Percentiles rank a stretch among this genome's conserved stretches.
These are phyloP conservation scores for Metroxylon sagu DNA, from an alignment of 176 grass and related monocot genomes.

Conservation along the genomic window DNA sequence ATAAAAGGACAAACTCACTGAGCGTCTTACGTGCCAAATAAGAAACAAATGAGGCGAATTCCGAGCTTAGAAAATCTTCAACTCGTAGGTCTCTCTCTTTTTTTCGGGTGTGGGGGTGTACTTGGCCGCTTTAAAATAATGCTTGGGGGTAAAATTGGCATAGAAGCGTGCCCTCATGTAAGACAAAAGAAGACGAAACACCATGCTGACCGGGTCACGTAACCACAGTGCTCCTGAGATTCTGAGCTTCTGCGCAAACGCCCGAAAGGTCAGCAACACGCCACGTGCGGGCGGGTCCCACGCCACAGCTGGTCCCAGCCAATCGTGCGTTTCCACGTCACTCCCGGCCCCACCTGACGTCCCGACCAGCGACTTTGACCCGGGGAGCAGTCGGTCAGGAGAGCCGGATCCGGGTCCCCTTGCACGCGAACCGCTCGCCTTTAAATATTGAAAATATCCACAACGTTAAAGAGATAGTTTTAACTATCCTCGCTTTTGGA, in stretches of 20 bases:
- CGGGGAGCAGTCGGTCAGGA: conserved; percentile 24
- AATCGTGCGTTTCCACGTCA: conserved; percentile 29
- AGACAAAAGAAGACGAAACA: neutral
- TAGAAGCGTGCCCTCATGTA: neutral
- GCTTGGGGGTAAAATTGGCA: neutral
- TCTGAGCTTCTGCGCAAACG: neutral
- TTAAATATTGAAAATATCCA: too few species aligned
- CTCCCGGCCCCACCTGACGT: conserved; percentile 7
- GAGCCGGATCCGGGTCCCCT: conserved; percentile 65
- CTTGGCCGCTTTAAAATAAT: too few species aligned
- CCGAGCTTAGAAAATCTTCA: too few species aligned
- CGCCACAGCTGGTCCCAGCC: neutral
- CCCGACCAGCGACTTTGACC: conserved; percentile 37
- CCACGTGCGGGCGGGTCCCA: neutral
- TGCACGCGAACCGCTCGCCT: conserved; percentile 19
- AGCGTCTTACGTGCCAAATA: too few species aligned
- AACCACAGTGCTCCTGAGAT: too few species aligned
- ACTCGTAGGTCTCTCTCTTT: too few species aligned
- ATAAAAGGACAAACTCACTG: too few species aligned
- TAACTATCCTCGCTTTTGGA: neutral
- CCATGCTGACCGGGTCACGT: neutral
- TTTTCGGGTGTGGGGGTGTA: too few species aligned
- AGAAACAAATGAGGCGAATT: too few species aligned
- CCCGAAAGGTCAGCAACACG: neutral
- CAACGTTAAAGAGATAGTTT: neutral